These are phyloP conservation scores for Colletotrichum cereale DNA, from an alignment of 2,329 filamentous ascomycete genomes.

Conservation along the genomic window DNA sequence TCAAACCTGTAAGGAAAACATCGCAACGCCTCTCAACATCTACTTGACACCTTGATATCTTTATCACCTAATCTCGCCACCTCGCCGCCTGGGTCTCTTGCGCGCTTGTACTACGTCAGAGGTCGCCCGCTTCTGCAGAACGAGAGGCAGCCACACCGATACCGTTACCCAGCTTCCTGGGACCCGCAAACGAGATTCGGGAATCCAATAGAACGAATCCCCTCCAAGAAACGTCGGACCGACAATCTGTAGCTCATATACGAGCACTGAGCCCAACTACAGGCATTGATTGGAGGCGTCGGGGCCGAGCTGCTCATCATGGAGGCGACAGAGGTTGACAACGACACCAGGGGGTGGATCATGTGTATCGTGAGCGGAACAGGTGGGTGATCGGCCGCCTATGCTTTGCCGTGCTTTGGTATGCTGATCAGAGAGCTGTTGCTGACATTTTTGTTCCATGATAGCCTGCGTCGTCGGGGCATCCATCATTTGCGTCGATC, in stretches of 20 bases:
- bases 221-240: background rate
- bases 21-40: background rate
- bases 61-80: background rate
- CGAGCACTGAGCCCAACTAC: constrained; percentile 19
- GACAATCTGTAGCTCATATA: constrained; percentile 14
- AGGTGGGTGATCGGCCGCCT: constrained; percentile 58
- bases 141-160: constrained; percentile 27
- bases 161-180: constrained; percentile 3
- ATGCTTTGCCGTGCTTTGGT: constrained; percentile 15
- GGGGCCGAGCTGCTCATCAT: constrained; percentile 49
- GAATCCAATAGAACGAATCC: background rate
- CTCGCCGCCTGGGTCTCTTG: constrained; percentile 10
- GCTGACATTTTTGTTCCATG: constrained; percentile 39
- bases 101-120: constrained; percentile 33
- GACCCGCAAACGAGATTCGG: constrained; percentile 1
- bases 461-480: constrained; percentile 79
- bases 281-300: constrained; percentile 35
- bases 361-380: constrained; percentile 87
- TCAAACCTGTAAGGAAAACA: background rate
- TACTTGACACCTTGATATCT: constrained; percentile 8
- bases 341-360: constrained; percentile 94
- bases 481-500: constrained; percentile 87
- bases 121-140: constrained; percentile 19
- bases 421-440: background rate
- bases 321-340: constrained; percentile 65